phyloP scores from a whole-genome alignment of 305 asterid species.

The Ilex paraguariensis region DNA sequence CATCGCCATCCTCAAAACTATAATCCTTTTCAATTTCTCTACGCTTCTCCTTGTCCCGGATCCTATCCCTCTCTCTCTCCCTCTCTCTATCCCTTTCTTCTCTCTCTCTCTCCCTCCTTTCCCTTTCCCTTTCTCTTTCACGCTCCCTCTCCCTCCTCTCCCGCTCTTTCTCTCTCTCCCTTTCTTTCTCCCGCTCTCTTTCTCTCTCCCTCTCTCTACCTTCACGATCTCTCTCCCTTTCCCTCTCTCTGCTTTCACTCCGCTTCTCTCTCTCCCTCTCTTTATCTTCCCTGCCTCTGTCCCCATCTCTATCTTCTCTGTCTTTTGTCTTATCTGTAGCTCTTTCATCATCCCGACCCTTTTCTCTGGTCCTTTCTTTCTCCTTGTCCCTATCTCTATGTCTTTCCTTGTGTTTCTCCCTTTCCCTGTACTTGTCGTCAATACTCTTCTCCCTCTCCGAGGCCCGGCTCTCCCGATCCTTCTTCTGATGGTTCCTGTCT shows the following conservation, averaged over 20 bases:
- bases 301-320: conserved; percentile 20
- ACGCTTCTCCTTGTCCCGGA: conserved; percentile 49
- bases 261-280: conserved; percentile 21
- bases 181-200: conserved; percentile 19
- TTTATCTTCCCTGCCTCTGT: conserved; percentile 21
- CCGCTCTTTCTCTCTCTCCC: conserved; percentile 21
- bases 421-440: conserved; percentile 25
- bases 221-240: too few relatives aligned
- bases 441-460: conserved; percentile 26
- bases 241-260: background rate
- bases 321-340: conserved; percentile 17
- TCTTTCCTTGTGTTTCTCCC: conserved; percentile 22
- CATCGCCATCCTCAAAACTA: conserved; percentile 50
- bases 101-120: conserved; percentile 27
- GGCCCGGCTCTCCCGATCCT: conserved; percentile 9
- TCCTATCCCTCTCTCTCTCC: conserved; percentile 40
- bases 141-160: background rate
- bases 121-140: conserved; percentile 24
- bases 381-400: conserved; percentile 25
- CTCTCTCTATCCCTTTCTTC: conserved; percentile 20
- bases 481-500: conserved; percentile 2
- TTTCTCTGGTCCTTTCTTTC: conserved; percentile 12
- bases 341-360: conserved; percentile 15
- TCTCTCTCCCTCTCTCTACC: conserved; percentile 5
- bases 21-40: conserved; percentile 38